These are phyloP conservation scores for Helicocarpus griseus DNA, from an alignment of 2,329 filamentous ascomycete genomes.

Conservation along the genomic window DNA sequence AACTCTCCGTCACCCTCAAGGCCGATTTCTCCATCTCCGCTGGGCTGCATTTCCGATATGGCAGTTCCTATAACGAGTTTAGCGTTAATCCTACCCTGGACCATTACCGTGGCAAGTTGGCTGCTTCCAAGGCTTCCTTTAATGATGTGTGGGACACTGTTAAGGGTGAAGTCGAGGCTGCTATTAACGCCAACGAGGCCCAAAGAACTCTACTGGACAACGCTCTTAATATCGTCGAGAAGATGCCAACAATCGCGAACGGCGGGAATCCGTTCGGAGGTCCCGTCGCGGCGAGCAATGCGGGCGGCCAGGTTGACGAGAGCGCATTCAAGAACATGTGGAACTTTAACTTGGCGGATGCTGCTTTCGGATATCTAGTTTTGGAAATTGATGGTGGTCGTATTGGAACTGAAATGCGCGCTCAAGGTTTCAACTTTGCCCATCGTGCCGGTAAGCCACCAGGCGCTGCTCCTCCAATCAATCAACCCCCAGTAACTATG, in stretches of 20 bases:
- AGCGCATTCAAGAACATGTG: conserved; percentile 99
- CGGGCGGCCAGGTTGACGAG: conserved; percentile 86
- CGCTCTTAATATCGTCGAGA: conserved; percentile 85
- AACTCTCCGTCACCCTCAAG: conserved; percentile 93
- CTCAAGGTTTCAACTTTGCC: conserved; percentile 98
- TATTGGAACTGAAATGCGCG: conserved; percentile 96
- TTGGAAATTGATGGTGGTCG: conserved; percentile 90
- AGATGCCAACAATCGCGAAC: conserved; percentile 92
- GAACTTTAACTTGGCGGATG: conserved; percentile 98
- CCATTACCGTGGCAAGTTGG: conserved; percentile 96
- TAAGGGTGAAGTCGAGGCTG: conserved; percentile 88
- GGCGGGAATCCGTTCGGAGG: conserved; percentile 96
- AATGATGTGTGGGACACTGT: conserved; percentile 99
- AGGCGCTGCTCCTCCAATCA: conserved; percentile 20
- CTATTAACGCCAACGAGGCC: conserved; percentile 84
- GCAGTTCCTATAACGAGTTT: conserved; percentile 99
- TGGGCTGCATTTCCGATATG: conserved; percentile 95
- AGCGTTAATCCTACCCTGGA: conserved; percentile 96
- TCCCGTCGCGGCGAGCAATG: conserved; percentile 57
- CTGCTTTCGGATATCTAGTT: conserved; percentile 91
- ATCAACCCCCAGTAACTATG: conserved; percentile 5
- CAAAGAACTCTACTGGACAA: conserved; percentile 89
- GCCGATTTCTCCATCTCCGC: conserved; percentile 97
- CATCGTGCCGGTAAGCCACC: conserved; percentile 79
- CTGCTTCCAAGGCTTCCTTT: conserved; percentile 95